Evolutionary conservation across 2,329 filamentous ascomycete species (phyloP).

Genomic region (Aspergillus sp.): DNA sequence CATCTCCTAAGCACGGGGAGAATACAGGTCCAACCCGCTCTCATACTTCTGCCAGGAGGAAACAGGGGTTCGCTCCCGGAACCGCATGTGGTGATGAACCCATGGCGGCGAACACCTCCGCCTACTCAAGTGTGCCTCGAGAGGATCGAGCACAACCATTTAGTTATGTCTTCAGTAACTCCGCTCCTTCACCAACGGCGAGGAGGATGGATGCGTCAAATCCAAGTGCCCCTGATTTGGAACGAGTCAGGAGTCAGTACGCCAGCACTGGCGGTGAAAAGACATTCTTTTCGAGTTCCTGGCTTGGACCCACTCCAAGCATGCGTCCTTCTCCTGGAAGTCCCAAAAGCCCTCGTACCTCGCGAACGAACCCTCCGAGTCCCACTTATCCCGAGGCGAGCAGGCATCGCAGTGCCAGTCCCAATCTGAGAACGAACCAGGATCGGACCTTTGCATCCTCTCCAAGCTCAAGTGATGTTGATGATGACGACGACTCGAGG

Average conservation of each 20-base stretch:
- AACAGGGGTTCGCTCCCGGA: constrained; percentile 51
- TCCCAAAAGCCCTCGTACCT: constrained; percentile 18
- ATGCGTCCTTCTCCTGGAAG: constrained; percentile 42
- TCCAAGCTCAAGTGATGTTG: constrained; percentile 34
- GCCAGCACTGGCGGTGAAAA: constrained; percentile 48
- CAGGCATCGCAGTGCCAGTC: constrained; percentile 39
- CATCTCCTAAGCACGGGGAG: constrained; percentile 23
- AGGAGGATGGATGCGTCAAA: constrained; percentile 33
- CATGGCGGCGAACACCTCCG: constrained; percentile 45
- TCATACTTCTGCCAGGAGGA: constrained; percentile 40
- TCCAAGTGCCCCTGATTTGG: constrained; percentile 30
- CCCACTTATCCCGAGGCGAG: constrained; percentile 21
- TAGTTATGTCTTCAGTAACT: constrained; percentile 25
- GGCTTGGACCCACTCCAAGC: constrained; percentile 46
- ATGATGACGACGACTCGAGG: constrained; percentile 14
- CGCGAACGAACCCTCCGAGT: constrained; percentile 31
- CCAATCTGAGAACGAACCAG: constrained; percentile 29
- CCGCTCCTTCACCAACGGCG: constrained; percentile 34
- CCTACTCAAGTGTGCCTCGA: constrained; percentile 36
- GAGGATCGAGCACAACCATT: constrained; percentile 26
- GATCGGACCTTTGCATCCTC: constrained; percentile 25
- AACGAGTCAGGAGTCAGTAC: constrained; percentile 50
- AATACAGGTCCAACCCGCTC: constrained; percentile 23
- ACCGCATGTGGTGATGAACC: constrained; percentile 52
- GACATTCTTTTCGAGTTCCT: constrained; percentile 47